Base-by-base conservation (phyloP, 768 basidiomycete genomes). In the Lentinula lateritia region DNA sequence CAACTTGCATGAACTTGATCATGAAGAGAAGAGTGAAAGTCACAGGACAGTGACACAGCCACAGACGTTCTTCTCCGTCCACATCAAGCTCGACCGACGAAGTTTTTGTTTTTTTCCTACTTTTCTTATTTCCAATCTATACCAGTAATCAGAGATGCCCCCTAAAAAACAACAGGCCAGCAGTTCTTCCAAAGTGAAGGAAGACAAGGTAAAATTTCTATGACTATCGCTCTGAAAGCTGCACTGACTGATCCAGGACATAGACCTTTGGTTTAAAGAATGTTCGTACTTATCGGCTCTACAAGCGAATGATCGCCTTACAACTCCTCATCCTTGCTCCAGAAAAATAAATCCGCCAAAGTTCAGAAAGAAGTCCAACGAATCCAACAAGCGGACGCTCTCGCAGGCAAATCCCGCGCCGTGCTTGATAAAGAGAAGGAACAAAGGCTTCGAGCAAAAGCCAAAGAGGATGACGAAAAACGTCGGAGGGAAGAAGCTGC, bases 301-400 rank as follows among this genome's bases (percentile, higher is more conserved):
- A 28, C 28, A 28, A 28, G 28, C 28, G 28, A 28, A 28, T 28
- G 3, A 28, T 28, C 28, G 0, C 28, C 1, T 28, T 28, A 28
- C 28, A 28, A 3, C 28, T 28, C 63, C n/a, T 61, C 35, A 61
- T 55, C 57, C 28, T 59, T 39, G n/a, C 38, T 43, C 52, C 70
- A 92, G 90, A 95, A 95, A 92, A 95, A 94, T 72, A 95, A 93
- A 78, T 95, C 94, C 2, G 76, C 92, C 68, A 97, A 90, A 74
- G 95, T 95, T 32, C 90, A 98, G 78, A 86, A 89, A 66, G 83
- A 93, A 65, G 88, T 96, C 20, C 85, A 86, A 54, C 80, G 80
- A 50, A 84, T 98, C 53, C 87, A 97, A 75, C 81, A 88, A 63
- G 92, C 95, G 72, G 82, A 86, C 46, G 75, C 88, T 3, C 66